A percentile compares a stretch with the other conserved stretches of the same genome.
These are phyloP conservation scores for Betula pendula DNA, from an alignment of 306 rosid genomes.

Conservation along the genomic window DNA sequence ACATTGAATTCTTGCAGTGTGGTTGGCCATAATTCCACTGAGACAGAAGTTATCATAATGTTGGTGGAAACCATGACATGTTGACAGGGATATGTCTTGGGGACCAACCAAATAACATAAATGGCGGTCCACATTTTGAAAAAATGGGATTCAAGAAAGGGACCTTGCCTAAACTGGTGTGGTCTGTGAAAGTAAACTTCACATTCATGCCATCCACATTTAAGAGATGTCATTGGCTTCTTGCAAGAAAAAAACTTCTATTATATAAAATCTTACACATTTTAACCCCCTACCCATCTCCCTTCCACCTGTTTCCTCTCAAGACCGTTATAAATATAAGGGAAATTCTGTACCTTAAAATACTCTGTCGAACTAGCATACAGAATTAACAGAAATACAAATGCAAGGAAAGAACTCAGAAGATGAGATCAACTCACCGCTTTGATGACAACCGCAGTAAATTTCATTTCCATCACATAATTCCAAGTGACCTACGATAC, in stretches of 20 bases:
- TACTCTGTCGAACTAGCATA: no score
- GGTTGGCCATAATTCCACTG: conserved; percentile 65
- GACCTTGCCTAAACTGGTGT: conserved; percentile 43
- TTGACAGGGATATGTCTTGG: conserved; percentile 63
- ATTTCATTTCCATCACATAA: conserved; percentile 71
- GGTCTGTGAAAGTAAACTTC: conserved; percentile 35
- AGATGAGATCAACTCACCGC: conserved; percentile 63
- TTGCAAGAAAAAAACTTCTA: conserved; percentile 4
- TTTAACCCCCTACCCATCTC: conserved; percentile 7
- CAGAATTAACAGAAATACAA: not conserved
- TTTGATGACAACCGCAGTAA: conserved; percentile 66
- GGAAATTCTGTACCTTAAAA: no score
- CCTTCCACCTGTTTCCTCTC: not conserved
- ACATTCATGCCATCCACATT: conserved; percentile 43
- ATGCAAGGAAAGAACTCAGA: conserved; percentile 23
- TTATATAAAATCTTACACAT: conserved; percentile 15
- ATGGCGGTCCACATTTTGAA: conserved; percentile 57
- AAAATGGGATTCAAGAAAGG: conserved; percentile 38
- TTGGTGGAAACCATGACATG: conserved; percentile 67
- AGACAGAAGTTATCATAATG: conserved; percentile 72
- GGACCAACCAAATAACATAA: conserved; percentile 60
- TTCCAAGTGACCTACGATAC: conserved; percentile 92
- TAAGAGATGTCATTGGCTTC: conserved; percentile 27
- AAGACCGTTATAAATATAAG: no score
- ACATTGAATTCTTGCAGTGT: conserved; percentile 38